phyloP scores from a whole-genome alignment of 257 asterid species.

The Solanum rostratum region DNA sequence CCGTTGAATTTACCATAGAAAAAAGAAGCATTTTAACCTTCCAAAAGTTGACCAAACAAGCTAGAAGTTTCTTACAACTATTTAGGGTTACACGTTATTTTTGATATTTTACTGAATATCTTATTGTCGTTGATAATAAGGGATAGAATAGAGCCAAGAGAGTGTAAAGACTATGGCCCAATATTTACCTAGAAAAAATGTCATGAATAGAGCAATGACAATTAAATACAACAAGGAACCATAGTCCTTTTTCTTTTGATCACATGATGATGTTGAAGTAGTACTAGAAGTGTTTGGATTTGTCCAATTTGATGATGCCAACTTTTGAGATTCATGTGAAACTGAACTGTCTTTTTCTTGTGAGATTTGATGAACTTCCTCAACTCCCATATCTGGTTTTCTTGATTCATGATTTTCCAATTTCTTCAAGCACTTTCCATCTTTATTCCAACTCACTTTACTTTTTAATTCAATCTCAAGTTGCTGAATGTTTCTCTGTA shows the following conservation, averaged over 20 bases:
- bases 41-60: too few species aligned
- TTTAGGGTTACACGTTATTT: too few species aligned
- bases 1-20: too few species aligned
- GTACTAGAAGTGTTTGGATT: neutral
- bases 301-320: neutral
- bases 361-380: neutral
- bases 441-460: neutral
- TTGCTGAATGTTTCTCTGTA: neutral
- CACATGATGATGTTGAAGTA: neutral
- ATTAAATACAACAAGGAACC: constrained; percentile 5
- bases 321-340: neutral
- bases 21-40: too few species aligned
- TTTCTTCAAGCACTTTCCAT: neutral
- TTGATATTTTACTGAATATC: neutral
- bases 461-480: constrained; percentile 4
- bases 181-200: constrained; percentile 16
- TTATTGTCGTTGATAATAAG: neutral
- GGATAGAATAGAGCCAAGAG: constrained; percentile 11
- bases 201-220: constrained; percentile 7
- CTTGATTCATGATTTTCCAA: neutral
- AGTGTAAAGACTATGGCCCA: constrained; percentile 18
- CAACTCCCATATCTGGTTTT: neutral
- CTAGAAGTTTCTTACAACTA: too few species aligned
- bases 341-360: neutral
- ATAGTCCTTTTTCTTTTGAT: neutral